These are phyloP conservation scores for Chalciporus piperatus DNA, from an alignment of 768 basidiomycete genomes.

Conservation along the genomic window DNA sequence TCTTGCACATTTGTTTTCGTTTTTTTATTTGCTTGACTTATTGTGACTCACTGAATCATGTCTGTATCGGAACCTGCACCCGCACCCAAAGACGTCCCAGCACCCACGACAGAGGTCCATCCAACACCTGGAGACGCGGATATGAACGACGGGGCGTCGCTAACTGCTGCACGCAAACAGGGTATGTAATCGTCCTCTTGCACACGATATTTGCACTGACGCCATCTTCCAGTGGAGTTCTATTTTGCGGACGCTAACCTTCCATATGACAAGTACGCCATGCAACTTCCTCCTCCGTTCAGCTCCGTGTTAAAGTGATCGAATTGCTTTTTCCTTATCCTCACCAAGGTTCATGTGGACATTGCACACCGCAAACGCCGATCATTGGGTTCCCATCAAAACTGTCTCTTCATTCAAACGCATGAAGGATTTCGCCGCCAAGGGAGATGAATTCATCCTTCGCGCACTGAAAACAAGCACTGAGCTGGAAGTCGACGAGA, in stretches of 20 bases:
- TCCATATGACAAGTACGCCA: constrained; percentile 75
- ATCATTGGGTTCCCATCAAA: constrained; percentile 88
- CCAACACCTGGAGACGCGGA: constrained; percentile 15
- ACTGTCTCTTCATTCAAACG: constrained; percentile 93
- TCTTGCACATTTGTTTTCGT: not conserved
- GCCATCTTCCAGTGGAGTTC: constrained; percentile 69
- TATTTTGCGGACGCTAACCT: constrained; percentile 97
- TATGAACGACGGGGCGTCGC: constrained; percentile 38
- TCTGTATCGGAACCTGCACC: constrained; percentile 16
- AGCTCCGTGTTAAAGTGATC: not conserved
- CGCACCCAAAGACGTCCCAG: constrained; percentile 1
- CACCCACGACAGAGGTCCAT: constrained; percentile 1
- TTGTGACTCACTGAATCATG: constrained; percentile 16
- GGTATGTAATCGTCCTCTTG: constrained; percentile 34
- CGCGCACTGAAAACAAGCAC: constrained; percentile 55
- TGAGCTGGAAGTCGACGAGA: constrained; percentile 71
- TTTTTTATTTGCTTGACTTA: not conserved
- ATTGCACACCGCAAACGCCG: constrained; percentile 71
- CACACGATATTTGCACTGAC: not conserved
- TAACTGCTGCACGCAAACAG: constrained; percentile 52
- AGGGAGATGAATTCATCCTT: constrained; percentile 68
- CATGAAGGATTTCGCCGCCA: constrained; percentile 69
- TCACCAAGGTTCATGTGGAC: constrained; percentile 88
- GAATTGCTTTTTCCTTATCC: not conserved
- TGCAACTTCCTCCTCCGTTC: not conserved